Conservation (phyloP, 768 basidiomycete genomes). For the Tricholomella constricta region DNA sequence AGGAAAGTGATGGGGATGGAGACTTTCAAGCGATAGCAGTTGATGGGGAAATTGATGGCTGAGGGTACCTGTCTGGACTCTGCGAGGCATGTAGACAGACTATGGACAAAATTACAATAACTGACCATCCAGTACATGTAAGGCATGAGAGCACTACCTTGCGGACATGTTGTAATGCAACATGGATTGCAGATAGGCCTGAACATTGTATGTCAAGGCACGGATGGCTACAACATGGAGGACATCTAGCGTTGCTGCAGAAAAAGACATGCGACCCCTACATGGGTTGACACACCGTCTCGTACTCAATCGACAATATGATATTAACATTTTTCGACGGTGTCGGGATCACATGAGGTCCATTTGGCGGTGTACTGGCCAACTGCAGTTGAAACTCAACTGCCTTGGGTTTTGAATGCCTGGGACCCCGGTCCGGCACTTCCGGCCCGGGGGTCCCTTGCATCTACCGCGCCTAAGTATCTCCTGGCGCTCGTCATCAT, state of each 20-base stretch:
- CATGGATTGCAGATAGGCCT: background rate
- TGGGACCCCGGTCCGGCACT: too few species aligned
- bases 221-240: background rate
- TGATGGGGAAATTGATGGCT: background rate
- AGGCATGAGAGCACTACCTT: background rate
- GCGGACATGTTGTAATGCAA: background rate
- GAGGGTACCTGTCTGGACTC: too few species aligned
- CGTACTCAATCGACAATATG: background rate
- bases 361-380: too few species aligned
- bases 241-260: background rate
- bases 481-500: too few species aligned
- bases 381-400: too few species aligned
- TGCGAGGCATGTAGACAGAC: background rate
- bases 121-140: background rate
- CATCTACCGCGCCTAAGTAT: too few species aligned
- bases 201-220: too few species aligned
- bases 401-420: too few species aligned
- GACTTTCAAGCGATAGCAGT: background rate
- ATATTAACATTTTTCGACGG: too few species aligned
- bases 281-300: background rate
- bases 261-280: background rate
- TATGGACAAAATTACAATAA: background rate
- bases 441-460: too few species aligned
- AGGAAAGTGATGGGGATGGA: background rate
- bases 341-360: too few species aligned